Base-by-base conservation (phyloP, 2,329 filamentous ascomycete genomes). In the Trichoderma pleuroti region DNA sequence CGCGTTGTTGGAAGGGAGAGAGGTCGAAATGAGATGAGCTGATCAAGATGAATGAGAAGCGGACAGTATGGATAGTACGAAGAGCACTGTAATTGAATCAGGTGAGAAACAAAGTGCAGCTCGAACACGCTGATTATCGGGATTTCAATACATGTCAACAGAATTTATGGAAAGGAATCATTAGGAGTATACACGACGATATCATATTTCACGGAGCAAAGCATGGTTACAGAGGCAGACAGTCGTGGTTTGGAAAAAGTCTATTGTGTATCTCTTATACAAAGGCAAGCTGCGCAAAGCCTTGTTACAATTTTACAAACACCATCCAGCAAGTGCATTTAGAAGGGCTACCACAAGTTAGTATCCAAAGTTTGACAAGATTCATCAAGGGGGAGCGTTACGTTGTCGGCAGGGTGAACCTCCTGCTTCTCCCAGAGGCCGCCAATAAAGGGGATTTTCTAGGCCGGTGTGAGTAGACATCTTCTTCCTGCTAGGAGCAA, bases 401-500 rank as follows among this genome's bases (percentile, higher is more conserved):
- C 88, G 82, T 89, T 90, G 82, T 91, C 88, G 72, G 88, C 86
- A 72, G 88, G 82, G 75, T 87, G 85, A 74, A 87, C 76, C 77
- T 88, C 84, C 78, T 86, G 82, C 78, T 86, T 84, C 76, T 83
- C 75, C 79, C 85, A 90, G 80, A 83, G 81, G 62, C 76, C 72
- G 74, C 84, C 84, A 72, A 90, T 73, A 75, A 87, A 72, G 74
- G 88, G 88, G 24, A 90, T 73, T 80, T 88, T 87, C 86, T 89
- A 73, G 26, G 57, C 12, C 5, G 9, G 5, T 21, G 46, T 67
- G 16, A 67, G 26, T 10, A 49, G 26, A 36, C 16, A 49, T 21
- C 34, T 62, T 62, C 21, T 8, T 6, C 28, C 28, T 0, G 30
- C 11, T 24, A 18, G 11, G 11, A 5, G 18, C 3, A 14, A 21